These are phyloP conservation scores for Chytridiales sp. DNA, from an alignment of 371 early-diverging fungal genomes.

Conservation along the genomic window DNA sequence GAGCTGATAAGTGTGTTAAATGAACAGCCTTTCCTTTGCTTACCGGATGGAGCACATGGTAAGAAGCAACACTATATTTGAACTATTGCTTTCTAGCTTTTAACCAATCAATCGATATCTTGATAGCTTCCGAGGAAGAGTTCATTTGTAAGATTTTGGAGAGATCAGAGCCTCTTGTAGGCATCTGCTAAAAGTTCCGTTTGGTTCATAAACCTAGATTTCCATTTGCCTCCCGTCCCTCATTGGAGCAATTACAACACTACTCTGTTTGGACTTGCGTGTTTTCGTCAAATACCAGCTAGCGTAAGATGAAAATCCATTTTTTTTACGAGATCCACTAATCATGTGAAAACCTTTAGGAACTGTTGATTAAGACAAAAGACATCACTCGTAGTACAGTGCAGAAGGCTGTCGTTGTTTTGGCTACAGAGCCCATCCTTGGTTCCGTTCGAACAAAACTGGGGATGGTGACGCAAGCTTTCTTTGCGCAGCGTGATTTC, in stretches of 20 bases:
- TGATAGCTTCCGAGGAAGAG: constrained; percentile 63
- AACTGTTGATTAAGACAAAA: constrained; percentile 64
- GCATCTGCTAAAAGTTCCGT: neutral
- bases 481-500: constrained; percentile 80
- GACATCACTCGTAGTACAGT: constrained; percentile 80
- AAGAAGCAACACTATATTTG: constrained; percentile 19
- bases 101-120: too few relatives aligned
- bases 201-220: constrained; percentile 41
- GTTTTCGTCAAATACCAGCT: constrained; percentile 74
- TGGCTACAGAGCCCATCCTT: constrained; percentile 70
- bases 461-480: constrained; percentile 74
- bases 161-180: neutral
- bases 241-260: constrained; percentile 58
- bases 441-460: constrained; percentile 72
- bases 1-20: neutral
- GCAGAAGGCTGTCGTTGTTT: constrained; percentile 78
- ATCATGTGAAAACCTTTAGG: constrained; percentile 32
- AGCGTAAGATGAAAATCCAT: constrained; percentile 26
- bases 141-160: constrained; percentile 55
- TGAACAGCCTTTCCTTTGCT: constrained; percentile 46
- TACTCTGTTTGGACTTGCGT: constrained; percentile 81
- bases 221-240: constrained; percentile 77
- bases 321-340: constrained; percentile 11
- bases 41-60: constrained; percentile 78
- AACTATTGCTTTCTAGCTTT: too few relatives aligned